Base-by-base conservation (phyloP, 2,329 filamentous ascomycete genomes). In the Thelonectria olida region DNA sequence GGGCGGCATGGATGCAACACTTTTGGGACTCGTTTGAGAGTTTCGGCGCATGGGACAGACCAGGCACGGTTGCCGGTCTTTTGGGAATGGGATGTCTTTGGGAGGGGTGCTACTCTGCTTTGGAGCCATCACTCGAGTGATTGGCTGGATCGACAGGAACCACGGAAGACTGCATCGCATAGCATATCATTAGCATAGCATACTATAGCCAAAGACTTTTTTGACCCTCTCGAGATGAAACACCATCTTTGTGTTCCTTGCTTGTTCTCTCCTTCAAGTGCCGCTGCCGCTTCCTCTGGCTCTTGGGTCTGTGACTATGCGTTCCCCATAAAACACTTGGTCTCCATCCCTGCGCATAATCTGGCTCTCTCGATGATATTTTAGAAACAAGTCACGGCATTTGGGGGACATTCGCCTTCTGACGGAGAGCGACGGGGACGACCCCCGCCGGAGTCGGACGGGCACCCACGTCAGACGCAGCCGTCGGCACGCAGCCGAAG, bases 91-190 rank as follows among this genome's bases (percentile, higher is more conserved):
- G 61, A 63, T 63, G 58, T 68, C 44, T 65, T 62, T 61, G 56
- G 66, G 67, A 66, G 65, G 62, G 63, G 53, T 65, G 63, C 67
- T 68, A 62, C 54, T 63, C 60, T 69, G 61, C 47, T 57, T 58
- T 60, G 61, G 56, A 51, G 44, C 44, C 56, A 28, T 69, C 64
- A 51, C 58, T 57, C 58, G 23, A 42, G 62, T 51, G 59, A 68
- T 63, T 70, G 64, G 65, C 60, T 58, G 56, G 47, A 28, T 64
- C 42, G 54, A 63, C 65, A 67, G 69, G 65, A 71, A 71, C 61
- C 66, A 62, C 66, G 69, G 67, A 70, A 69, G 69, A 70, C 69
- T 71, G 68, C 68, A 70, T 62, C 65, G 65, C 68, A 68, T 38
- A 67, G 67, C 66, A 69, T 55, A 67, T 50, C 67, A 69, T 54